Conservation (phyloP, 345 rosid genomes). For the Luvunga scandens region DNA sequence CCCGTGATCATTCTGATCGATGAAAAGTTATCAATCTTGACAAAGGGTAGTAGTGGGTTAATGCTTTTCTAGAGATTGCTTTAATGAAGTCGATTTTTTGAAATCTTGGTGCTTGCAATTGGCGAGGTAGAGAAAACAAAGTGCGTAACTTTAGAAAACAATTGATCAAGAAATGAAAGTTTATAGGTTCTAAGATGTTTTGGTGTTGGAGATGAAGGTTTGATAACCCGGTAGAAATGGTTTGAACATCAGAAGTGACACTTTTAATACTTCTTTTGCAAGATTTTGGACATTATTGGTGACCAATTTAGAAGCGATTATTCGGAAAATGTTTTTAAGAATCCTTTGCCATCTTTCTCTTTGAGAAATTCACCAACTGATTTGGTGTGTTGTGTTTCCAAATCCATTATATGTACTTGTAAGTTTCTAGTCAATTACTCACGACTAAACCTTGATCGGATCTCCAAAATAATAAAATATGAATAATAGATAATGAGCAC, state of each 20-base stretch:
- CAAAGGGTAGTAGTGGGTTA: conserved; percentile 22
- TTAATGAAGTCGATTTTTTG: not conserved
- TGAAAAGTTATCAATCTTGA: conserved; percentile 11
- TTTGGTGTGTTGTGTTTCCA: not conserved
- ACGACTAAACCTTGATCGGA: not conserved
- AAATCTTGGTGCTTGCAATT: not conserved
- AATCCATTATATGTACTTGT: no score
- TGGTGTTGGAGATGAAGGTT: not conserved
- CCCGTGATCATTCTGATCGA: conserved; percentile 32
- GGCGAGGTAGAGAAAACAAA: conserved; percentile 17
- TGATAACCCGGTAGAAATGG: conserved; percentile 23
- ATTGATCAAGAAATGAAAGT: conserved; percentile 32
- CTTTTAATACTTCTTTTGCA: not conserved
- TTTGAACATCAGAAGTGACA: not conserved
- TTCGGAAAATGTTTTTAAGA: not conserved
- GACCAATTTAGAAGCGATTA: not conserved
- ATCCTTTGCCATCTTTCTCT: not conserved
- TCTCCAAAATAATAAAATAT: not conserved
- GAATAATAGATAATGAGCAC: no score
- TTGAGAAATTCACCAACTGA: not conserved
- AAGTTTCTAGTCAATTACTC: not conserved
- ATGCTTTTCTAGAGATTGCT: conserved; percentile 20
- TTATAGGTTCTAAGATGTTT: conserved; percentile 14
- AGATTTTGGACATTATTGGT: not conserved
- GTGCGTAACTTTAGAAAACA: conserved; percentile 16